These are phyloP conservation scores for Calonectria hawksworthii DNA, from an alignment of 2,329 filamentous ascomycete species.

Conservation along the genomic window DNA sequence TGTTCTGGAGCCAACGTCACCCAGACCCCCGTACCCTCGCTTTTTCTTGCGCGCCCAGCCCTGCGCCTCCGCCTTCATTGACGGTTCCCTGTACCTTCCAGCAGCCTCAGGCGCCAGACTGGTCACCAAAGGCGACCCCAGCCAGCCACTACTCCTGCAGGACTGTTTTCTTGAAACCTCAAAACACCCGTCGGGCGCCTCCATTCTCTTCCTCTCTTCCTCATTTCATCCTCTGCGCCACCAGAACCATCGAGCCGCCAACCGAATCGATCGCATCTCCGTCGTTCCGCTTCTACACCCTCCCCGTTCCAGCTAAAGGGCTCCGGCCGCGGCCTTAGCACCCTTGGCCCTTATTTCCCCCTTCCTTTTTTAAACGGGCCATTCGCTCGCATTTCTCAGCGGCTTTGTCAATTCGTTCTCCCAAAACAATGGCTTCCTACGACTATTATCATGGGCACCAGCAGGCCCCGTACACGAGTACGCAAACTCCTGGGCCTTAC, in stretches of 20 bases:
- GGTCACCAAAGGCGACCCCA: slow-evolving; percentile 10
- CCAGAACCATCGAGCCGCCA: neutral
- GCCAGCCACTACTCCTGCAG: slow-evolving; percentile 15
- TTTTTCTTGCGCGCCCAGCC: slow-evolving; percentile 9
- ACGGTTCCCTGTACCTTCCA: slow-evolving; percentile 12
- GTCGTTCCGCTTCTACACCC: neutral
- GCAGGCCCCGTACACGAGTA: slow-evolving; percentile 51
- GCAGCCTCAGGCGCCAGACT: slow-evolving; percentile 24
- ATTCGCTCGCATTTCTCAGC: slow-evolving; percentile 6
- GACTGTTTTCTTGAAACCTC: slow-evolving; percentile 15
- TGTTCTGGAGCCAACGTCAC: slow-evolving; percentile 31
- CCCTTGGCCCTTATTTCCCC: slow-evolving; percentile 20
- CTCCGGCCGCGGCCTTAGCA: slow-evolving; percentile 20
- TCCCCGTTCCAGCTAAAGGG: slow-evolving; percentile 15
- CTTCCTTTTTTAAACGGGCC: slow-evolving; percentile 24
- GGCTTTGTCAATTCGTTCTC: neutral
- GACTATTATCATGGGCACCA: slow-evolving; percentile 72
- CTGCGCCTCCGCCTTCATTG: slow-evolving; percentile 25
- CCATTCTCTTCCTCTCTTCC: neutral
- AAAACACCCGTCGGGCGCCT: slow-evolving; percentile 11
- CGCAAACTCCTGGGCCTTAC: slow-evolving; percentile 58
- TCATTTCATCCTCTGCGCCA: neutral
- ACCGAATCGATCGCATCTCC: neutral
- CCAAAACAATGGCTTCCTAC: slow-evolving; percentile 69
- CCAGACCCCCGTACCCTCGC: slow-evolving; percentile 6